Conservation (phyloP, 2,329 filamentous ascomycete species). For the Knoxdaviesia proteae region DNA sequence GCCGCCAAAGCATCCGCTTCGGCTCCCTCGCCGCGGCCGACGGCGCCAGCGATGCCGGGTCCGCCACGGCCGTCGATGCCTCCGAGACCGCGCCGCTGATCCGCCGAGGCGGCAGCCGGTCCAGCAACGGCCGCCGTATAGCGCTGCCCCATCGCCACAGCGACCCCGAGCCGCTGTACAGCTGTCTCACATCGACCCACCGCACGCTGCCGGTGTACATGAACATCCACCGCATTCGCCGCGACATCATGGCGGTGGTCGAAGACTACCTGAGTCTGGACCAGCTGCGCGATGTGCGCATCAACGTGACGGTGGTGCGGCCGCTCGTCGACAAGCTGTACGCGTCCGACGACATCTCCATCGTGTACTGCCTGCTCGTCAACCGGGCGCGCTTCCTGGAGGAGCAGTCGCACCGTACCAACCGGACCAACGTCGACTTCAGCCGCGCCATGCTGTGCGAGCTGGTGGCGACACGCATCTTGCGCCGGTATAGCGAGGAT, state of each 20-base stretch:
- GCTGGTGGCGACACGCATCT: conserved; percentile 55
- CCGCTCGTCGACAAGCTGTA: conserved; percentile 72
- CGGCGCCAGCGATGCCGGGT: too few species aligned
- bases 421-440: conserved; percentile 63
- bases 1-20: too few species aligned
- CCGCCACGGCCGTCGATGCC: too few species aligned
- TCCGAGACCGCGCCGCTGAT: too few species aligned
- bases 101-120: too few species aligned
- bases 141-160: too few species aligned
- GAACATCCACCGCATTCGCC: conserved; percentile 52
- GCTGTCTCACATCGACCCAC: conserved; percentile 36
- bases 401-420: conserved; percentile 54
- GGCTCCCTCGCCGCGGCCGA: too few species aligned
- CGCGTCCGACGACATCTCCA: conserved; percentile 57
- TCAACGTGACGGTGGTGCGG: conserved; percentile 62
- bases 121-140: too few species aligned
- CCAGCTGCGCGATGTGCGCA: conserved; percentile 59
- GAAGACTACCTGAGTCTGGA: conserved; percentile 4
- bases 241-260: conserved; percentile 41
- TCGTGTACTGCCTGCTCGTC: conserved; percentile 68
- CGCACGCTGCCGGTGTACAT: conserved; percentile 50
- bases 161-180: conserved; percentile 18
- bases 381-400: conserved; percentile 63
- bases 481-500: conserved; percentile 62
- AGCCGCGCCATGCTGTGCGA: conserved; percentile 64